phyloP scores from a whole-genome alignment of 163 green algal species.

The Scenedesmus sp. region DNA sequence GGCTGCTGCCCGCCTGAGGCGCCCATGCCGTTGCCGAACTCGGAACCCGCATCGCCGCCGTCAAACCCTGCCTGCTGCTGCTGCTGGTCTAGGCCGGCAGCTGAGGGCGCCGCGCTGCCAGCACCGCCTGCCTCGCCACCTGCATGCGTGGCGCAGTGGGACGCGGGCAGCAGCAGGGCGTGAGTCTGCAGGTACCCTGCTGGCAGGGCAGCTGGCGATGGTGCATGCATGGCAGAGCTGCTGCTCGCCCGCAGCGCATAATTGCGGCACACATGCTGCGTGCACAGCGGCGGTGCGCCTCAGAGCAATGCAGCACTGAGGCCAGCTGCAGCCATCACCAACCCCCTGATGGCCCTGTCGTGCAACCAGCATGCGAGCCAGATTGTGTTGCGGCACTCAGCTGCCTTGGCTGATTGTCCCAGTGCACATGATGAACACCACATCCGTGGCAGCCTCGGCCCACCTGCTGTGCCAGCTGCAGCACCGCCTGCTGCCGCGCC shows the following conservation, averaged over 20 bases:
- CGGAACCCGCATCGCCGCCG: conserved; percentile 28
- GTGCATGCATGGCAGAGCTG: too few relatives aligned
- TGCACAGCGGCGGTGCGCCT: too few relatives aligned
- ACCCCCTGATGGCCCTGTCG: not conserved
- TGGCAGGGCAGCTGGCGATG: too few relatives aligned
- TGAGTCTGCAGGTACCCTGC: not conserved
- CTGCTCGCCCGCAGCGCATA: not conserved
- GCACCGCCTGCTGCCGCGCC: not conserved
- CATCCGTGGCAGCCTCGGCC: not conserved
- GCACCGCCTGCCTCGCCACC: not conserved
- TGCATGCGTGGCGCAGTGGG: not conserved
- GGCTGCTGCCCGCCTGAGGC: not conserved
- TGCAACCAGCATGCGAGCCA: not conserved
- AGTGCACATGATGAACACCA: not conserved
- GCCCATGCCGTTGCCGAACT: not conserved
- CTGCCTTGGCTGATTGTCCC: not conserved
- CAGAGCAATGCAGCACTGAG: not conserved
- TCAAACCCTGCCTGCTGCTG: not conserved
- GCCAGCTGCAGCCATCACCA: not conserved
- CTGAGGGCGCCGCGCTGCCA: not conserved
- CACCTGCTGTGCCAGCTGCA: not conserved
- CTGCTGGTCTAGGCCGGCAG: not conserved
- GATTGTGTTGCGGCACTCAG: not conserved
- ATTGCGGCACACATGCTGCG: not conserved
- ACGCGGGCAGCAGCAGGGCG: not conserved